Conservation (phyloP, 169 alveolate genomes). For the Cryptosporidium sp. region DNA sequence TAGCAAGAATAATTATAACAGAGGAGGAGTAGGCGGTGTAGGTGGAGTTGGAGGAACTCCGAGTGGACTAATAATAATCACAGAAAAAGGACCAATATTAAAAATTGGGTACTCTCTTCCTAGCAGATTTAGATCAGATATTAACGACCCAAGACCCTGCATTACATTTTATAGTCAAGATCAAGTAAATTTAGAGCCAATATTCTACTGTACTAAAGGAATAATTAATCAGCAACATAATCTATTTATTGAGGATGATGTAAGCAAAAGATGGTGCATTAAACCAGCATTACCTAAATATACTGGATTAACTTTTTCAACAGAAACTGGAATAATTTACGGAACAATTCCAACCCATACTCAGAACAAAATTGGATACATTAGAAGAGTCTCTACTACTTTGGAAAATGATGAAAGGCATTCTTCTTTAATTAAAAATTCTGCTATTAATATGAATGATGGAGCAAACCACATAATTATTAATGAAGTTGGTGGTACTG, state of each 20-base stretch:
- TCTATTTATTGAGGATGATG: background rate
- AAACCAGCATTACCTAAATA: constrained; percentile 45
- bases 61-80: background rate
- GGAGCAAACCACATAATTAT: background rate
- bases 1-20: background rate
- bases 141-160: constrained; percentile 80
- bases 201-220: constrained; percentile 48
- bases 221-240: constrained; percentile 25
- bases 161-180: constrained; percentile 75
- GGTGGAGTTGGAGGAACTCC: background rate
- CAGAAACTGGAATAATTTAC: constrained; percentile 18
- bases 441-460: background rate
- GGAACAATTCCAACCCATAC: constrained; percentile 37
- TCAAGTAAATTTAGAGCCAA: constrained; percentile 77
- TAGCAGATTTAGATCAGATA: constrained; percentile 70
- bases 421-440: background rate
- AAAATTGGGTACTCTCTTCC: constrained; percentile 77
- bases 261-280: constrained; percentile 34
- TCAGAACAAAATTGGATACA: constrained; percentile 15
- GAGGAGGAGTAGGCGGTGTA: background rate
- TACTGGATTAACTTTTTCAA: constrained; percentile 37
- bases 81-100: constrained; percentile 65
- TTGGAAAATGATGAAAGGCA: background rate
- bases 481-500: background rate
- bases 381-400: background rate